phyloP scores from a whole-genome alignment of 345 rosid species.

The Moricandia moricandioides region DNA sequence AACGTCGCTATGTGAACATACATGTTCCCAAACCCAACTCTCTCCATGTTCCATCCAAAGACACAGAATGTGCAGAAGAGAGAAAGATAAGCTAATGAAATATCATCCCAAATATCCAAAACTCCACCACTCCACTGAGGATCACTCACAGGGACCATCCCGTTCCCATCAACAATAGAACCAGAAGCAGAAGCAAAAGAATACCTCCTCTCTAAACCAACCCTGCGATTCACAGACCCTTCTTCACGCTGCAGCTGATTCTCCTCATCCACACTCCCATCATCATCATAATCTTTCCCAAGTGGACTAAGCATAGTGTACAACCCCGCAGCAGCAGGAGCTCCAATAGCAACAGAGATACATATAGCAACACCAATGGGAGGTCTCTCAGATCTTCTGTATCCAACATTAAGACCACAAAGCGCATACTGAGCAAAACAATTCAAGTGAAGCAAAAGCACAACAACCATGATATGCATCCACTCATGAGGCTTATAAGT shows the following conservation, averaged over 20 bases:
- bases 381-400: conserved; percentile 75
- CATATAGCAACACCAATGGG: conserved; percentile 84
- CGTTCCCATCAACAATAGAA: conserved; percentile 22
- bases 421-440: conserved; percentile 97
- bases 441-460: conserved; percentile 72
- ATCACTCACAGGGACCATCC: conserved; percentile 41
- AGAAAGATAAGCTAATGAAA: conserved; percentile 78
- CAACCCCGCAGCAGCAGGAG: conserved; percentile 81
- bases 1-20: conserved; percentile 91
- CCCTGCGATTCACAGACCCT: conserved; percentile 37
- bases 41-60: conserved; percentile 98
- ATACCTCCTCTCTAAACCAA: conserved; percentile 51
- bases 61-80: conserved; percentile 84
- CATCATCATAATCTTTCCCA: conserved; percentile 77
- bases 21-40: conserved; percentile 93
- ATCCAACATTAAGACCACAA: conserved; percentile 84
- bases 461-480: conserved; percentile 85
- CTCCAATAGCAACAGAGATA: conserved; percentile 76
- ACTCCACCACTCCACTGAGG: conserved; percentile 87
- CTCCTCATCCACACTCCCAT: conserved; percentile 61
- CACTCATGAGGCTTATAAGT: conserved; percentile 87
- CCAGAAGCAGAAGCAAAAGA: conserved; percentile 52
- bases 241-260: conserved; percentile 36
- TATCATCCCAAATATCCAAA: conserved; percentile 38
- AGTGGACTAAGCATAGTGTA: conserved; percentile 80